Evolutionary conservation across 2,329 filamentous ascomycete genomes (phyloP), one percentile per base, ranked within the genome.

Genomic region (Incumbomyces delicatus): DNA sequence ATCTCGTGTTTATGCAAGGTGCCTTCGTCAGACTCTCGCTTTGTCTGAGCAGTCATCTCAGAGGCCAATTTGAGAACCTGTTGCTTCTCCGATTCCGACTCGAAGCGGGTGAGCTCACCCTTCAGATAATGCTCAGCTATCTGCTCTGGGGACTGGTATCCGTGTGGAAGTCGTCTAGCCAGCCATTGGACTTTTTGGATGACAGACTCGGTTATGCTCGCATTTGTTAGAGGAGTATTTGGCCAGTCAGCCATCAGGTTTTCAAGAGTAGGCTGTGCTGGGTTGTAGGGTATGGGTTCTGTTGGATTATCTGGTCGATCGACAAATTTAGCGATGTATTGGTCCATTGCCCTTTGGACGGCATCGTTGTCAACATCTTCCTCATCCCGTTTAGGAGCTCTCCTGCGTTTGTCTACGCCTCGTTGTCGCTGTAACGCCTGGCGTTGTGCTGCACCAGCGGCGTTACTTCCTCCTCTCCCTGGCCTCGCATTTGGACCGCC

Each of bases 161-260:
- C 54, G 34, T 58, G 56, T 18, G 54, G 54, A 7, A 58, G 41
- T 12, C 54, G 51, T 20, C 56, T 53, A 13, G 56, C 54, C 13
- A 57, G 52, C 53, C 51, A 57, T 32, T 55, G 49, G 30, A 58
- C 52, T 36, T 56, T 50, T 32, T 58, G 54, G 39, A 56, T 50
- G 17, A 58, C 50, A 16, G 48, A 50, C 31, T 56, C 53, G 18
- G 48, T 50, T 29, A 57, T 17, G 7, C 53, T 52, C 5, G 51
- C 48, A 17, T 31, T 38, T n/a, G 47, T 46, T 12, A 56, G 46
- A 1, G 56, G 54, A 11, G 53, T 57, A 47, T 55, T 53, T 8
- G 56, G 56, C 56, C 56, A 58, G 45, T 58, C 56, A 10, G 46
- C 46, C 36, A 49, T 53, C 18, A 58, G 42, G 13, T 47, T 43